Conservation (phyloP, 352 stramenopile species). For the Poterioochromonas sp. region DNA sequence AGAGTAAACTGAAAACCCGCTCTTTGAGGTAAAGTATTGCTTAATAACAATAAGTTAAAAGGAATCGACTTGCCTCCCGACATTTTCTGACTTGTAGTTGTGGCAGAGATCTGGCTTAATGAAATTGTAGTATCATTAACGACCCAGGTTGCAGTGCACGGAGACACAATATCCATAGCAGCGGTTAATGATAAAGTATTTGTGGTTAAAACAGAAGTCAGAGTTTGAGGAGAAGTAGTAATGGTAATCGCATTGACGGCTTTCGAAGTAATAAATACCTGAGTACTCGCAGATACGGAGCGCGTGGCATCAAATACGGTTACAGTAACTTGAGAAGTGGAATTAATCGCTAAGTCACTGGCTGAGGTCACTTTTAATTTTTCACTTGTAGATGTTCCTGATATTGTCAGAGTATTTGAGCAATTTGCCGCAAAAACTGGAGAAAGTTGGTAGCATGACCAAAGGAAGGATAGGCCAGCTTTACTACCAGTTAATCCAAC, state of each 20-base stretch:
- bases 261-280: neutral
- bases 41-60: neutral
- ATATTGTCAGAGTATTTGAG: neutral
- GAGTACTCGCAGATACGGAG: too few relatives aligned
- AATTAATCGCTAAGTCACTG: neutral
- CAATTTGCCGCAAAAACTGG: neutral
- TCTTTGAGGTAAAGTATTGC: neutral
- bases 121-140: neutral
- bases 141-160: neutral
- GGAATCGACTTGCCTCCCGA: too few relatives aligned
- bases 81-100: too few relatives aligned
- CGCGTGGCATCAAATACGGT: neutral
- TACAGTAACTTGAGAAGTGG: neutral
- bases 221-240: neutral
- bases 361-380: neutral
- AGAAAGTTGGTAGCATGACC: neutral
- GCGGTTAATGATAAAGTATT: too few relatives aligned
- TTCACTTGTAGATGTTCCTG: neutral
- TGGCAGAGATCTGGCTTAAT: neutral
- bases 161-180: too few relatives aligned
- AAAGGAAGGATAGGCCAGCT: neutral
- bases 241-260: neutral
- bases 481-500: neutral
- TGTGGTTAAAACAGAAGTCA: neutral
- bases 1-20: neutral